Conservation (phyloP, 768 basidiomycete genomes). For the Chalciporus chontae region DNA sequence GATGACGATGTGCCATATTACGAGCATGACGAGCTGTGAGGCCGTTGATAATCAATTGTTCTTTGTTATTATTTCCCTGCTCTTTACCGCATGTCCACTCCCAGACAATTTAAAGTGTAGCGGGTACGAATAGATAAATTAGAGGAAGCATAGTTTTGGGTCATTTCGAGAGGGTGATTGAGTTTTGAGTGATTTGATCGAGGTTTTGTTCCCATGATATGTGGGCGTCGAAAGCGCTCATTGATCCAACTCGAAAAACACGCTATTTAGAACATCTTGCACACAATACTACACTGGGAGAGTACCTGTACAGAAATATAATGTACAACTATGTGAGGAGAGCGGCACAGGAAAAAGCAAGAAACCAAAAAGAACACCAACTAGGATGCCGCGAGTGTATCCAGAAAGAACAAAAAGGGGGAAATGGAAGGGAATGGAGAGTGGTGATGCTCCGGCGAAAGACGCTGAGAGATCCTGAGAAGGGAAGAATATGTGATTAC, state of each 20-base stretch:
- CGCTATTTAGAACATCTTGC: background rate
- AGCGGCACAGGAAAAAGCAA: background rate
- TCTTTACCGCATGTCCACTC: background rate
- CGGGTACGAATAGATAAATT: slow-evolving; percentile 11
- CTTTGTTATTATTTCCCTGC: slow-evolving; percentile 7
- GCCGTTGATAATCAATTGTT: slow-evolving; percentile 2
- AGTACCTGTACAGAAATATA: slow-evolving; percentile 5
- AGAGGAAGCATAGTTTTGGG: slow-evolving; percentile 10
- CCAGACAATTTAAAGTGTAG: background rate
- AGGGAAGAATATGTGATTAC: background rate
- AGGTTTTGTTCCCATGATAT: background rate
- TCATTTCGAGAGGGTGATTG: background rate
- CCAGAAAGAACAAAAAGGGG: background rate
- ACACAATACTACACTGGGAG: background rate
- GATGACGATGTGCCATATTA: slow-evolving; percentile 44
- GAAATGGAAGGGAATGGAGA: background rate
- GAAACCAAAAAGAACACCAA: background rate
- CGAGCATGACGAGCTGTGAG: slow-evolving; percentile 54
- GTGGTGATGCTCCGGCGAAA: too few species aligned
- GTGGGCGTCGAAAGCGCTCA: background rate
- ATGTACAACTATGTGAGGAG: slow-evolving; percentile 1
- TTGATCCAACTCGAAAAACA: background rate
- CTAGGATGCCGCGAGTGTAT: background rate
- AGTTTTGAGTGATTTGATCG: background rate
- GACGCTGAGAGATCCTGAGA: background rate